Evolutionary conservation across 371 early-diverging fungal species (phyloP), one percentile per base, ranked within the genome.

Genomic region (Mucor piriformis): DNA sequence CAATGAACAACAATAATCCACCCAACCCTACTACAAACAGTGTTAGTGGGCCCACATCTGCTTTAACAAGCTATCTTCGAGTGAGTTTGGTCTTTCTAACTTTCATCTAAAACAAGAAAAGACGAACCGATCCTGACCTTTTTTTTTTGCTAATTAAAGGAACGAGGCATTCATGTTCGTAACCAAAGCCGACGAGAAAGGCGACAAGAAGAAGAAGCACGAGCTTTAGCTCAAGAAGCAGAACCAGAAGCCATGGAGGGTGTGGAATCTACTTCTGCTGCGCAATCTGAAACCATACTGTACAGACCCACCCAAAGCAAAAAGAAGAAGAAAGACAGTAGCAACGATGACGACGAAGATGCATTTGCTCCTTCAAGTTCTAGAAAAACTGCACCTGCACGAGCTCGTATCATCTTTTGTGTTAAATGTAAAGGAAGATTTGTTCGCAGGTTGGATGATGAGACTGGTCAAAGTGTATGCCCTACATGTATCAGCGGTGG

Each of bases 21-120:
- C 51, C 48, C 6, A 18, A 16, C 10, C 16, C 6, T 10, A 21
- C 27, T 3, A 5, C 38, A 3, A 85, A 86, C 67, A 73, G 78
- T 59, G 77, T 88, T 0, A 61, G 84, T 23, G 89, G 91, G 0
- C 89, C 91, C 3, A 81, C 88, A 10, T 88, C 88, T 50, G 91
- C 91, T 29, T 72, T 91, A 27, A 83, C 81, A 29, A 86, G 85
- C 43, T 90, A 89, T 49, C 63, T 91, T 33, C 75, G 78, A 40
- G 81, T 79, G 64, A 57, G 61, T 49, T 27, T 7, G n/a, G 6
- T 38, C 38, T 42, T 8, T 16, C 18, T 42, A 7, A 0, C 18
- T 7, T 18, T 18, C 0, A 18, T 16, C 12, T 29, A 29, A 29
- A 29, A 29, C 7, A 29, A 29, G 8, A 18, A 25, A 23, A 34